phyloP scores from a whole-genome alignment of 2,329 filamentous ascomycete species.

The Pseudocercospora cruenta region DNA sequence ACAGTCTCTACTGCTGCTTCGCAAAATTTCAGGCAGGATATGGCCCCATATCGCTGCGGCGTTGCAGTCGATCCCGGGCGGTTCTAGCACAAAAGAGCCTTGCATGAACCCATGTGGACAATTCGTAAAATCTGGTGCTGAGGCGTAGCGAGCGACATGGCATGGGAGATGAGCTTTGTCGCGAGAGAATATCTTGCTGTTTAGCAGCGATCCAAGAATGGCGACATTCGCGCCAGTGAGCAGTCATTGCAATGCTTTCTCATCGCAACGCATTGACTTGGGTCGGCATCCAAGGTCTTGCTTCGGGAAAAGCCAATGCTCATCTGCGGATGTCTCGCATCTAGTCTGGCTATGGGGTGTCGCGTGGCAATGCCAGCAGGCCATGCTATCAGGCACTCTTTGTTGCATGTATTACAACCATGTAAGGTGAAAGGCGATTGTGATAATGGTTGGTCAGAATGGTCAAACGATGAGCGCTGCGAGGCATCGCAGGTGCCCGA shows the following conservation, averaged over 20 bases:
- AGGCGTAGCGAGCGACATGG: no score
- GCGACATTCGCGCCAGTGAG: neutral
- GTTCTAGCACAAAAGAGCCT: no score
- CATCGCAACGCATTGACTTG: neutral
- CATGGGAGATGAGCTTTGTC: no score
- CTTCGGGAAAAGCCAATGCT: neutral
- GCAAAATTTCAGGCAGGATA: no score
- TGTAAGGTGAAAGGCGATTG: no score
- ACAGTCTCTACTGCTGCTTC: no score
- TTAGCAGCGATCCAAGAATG: neutral
- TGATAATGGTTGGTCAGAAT: neutral
- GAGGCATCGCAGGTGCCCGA: neutral
- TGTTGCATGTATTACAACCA: no score
- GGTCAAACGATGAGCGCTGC: neutral
- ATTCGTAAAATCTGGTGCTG: no score
- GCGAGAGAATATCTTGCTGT: neutral
- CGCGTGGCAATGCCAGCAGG: neutral
- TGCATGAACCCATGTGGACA: no score
- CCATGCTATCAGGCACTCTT: neutral
- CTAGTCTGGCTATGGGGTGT: neutral
- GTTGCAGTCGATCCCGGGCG: no score
- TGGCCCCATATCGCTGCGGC: no score
- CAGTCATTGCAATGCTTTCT: neutral
- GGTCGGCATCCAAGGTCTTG: neutral
- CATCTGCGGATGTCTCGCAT: neutral